phyloP scores from a whole-genome alignment of 2,329 filamentous ascomycete species.

The Tolypocladium inflatum region DNA sequence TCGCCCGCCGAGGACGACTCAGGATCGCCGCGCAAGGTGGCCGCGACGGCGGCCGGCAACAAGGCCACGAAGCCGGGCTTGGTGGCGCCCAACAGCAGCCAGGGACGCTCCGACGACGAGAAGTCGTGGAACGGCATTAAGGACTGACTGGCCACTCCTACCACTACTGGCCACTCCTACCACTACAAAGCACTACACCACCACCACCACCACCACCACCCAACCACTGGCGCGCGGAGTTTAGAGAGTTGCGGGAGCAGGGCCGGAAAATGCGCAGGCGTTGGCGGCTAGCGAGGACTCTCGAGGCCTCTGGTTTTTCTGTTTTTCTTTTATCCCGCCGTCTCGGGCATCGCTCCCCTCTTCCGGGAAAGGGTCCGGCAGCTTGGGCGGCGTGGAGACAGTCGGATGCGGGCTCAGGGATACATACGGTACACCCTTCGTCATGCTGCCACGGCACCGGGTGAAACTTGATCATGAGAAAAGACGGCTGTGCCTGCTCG shows the following conservation, averaged over 20 bases:
- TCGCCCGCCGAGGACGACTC: constrained; percentile 15
- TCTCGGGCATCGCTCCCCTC: not conserved
- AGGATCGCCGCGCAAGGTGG: constrained; percentile 19
- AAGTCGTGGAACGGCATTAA: constrained; percentile 34
- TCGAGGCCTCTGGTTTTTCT: not conserved
- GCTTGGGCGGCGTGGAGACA: not conserved
- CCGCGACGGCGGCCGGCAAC: constrained; percentile 8
- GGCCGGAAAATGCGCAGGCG: not conserved
- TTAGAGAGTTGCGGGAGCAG: not conserved
- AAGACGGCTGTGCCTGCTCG: not conserved
- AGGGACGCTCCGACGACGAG: constrained; percentile 24
- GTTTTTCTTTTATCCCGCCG: not conserved
- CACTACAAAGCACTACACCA: not conserved
- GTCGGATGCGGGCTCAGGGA: not conserved
- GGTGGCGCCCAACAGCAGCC: constrained; percentile 1
- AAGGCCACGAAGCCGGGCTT: constrained; percentile 3
- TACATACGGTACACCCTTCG: too few species aligned
- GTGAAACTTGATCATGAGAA: not conserved
- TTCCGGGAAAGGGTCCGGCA: not conserved
- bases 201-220: not conserved
- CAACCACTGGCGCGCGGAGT: not conserved
- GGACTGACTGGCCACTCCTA: constrained; percentile 14
- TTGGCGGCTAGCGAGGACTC: not conserved
- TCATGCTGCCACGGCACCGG: not conserved
- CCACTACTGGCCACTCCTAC: not conserved